Conservation (phyloP, 345 rosid species). For the Erodium maritimum region DNA sequence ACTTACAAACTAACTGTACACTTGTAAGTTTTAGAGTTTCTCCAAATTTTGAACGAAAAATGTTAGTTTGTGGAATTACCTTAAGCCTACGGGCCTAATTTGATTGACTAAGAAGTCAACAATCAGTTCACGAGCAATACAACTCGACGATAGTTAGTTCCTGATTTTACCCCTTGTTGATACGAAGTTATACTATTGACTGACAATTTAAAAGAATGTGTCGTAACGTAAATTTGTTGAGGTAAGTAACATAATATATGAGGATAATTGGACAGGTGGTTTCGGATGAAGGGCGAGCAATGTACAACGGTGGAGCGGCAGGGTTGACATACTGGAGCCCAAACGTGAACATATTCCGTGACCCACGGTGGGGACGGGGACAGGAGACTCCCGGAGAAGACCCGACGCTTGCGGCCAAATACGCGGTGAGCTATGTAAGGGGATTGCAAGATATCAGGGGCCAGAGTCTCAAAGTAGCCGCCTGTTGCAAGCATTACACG, state of each 20-base stretch:
- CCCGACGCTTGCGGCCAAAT: constrained; percentile 57
- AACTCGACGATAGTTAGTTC: too few species aligned
- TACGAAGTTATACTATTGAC: too few species aligned
- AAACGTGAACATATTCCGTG: constrained; percentile 65
- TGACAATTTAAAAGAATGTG: too few species aligned
- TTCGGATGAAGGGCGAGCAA: constrained; percentile 72
- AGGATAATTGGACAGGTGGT: constrained; percentile 27
- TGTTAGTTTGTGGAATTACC: too few species aligned
- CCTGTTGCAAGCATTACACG: constrained; percentile 93
- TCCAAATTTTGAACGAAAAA: too few species aligned
- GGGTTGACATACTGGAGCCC: constrained; percentile 81
- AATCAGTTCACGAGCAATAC: too few species aligned
- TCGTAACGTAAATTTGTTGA: too few species aligned
- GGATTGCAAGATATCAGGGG: constrained; percentile 61
- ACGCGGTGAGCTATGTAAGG: constrained; percentile 61
- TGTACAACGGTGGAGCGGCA: constrained; percentile 63
- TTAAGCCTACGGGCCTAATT: too few species aligned
- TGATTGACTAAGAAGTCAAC: too few species aligned
- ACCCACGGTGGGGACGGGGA: constrained; percentile 87
- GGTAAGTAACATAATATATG: neutral
- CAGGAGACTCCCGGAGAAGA: constrained; percentile 95
- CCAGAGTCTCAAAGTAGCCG: constrained; percentile 72
- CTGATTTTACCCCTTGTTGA: too few species aligned
- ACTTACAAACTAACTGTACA: too few species aligned
- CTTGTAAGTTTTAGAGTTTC: too few species aligned